A percentile compares a stretch with the other conserved stretches of the same genome.
Conservation (phyloP, 768 basidiomycete species). For the Serendipita sp. region DNA sequence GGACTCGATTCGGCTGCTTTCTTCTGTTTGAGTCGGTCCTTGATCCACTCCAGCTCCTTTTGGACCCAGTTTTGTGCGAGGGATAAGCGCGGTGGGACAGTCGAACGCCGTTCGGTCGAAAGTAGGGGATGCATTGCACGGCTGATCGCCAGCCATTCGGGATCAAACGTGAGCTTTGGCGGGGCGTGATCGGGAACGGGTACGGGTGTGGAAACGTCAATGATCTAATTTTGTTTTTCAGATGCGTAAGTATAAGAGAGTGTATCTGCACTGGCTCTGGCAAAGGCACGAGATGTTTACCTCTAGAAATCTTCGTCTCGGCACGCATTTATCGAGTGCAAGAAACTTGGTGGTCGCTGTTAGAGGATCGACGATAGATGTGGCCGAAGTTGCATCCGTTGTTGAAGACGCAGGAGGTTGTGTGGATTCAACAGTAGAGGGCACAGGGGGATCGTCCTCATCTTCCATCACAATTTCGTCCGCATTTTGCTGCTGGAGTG, state of each 20-base stretch:
- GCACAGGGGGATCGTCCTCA: slow-evolving; percentile 12
- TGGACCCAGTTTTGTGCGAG: slow-evolving; percentile 36
- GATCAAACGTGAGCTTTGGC: slow-evolving; percentile 48
- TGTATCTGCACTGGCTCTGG: no score
- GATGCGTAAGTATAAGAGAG: no score
- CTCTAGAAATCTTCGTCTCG: slow-evolving; percentile 62
- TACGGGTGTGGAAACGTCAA: slow-evolving; percentile 38
- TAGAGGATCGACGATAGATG: slow-evolving; percentile 7
- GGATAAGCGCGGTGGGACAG: slow-evolving; percentile 37
- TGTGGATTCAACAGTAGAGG: slow-evolving; percentile 11
- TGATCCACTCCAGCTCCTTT: slow-evolving; percentile 53
- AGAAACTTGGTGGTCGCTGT: slow-evolving; percentile 54
- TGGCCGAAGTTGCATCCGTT: not conserved
- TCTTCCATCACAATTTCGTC: slow-evolving; percentile 20
- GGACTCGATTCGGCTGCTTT: not conserved
- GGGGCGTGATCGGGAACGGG: slow-evolving; percentile 9
- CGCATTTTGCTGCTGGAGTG: slow-evolving; percentile 10
- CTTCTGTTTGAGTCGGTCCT: slow-evolving; percentile 29
- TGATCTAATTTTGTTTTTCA: no score
- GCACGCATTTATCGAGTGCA: slow-evolving; percentile 80
- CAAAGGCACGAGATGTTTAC: slow-evolving; percentile 24
- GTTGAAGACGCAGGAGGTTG: no score
- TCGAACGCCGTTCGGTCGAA: slow-evolving; percentile 34
- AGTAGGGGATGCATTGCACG: slow-evolving; percentile 75
- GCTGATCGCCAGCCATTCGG: slow-evolving; percentile 87